Conservation (phyloP, 2,329 filamentous ascomycete genomes). For the Gaeumannomyces tritici region DNA sequence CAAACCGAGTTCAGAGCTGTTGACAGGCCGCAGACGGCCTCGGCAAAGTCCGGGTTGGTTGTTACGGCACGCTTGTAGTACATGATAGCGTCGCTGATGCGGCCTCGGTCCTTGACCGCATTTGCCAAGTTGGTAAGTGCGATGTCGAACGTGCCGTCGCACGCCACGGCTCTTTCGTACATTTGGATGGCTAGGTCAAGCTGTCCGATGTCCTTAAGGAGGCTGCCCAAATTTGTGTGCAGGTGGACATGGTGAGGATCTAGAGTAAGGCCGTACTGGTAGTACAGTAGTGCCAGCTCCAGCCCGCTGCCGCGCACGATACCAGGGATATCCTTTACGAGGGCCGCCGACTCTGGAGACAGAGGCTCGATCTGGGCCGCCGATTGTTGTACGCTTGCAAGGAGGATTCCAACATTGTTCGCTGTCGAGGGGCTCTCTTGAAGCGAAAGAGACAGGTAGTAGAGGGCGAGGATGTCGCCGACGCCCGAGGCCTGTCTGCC, state of each 20-base stretch:
- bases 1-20: conserved; percentile 96
- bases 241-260: conserved; percentile 89
- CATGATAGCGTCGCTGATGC: conserved; percentile 80
- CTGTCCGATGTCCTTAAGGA: conserved; percentile 94
- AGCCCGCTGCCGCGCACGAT: conserved; percentile 80
- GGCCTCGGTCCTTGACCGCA: conserved; percentile 92
- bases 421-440: conserved; percentile 96
- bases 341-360: background rate
- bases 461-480: conserved; percentile 85
- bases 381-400: conserved; percentile 83
- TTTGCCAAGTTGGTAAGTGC: conserved; percentile 94
- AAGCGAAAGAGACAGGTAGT: conserved; percentile 88
- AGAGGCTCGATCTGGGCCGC: conserved; percentile 20
- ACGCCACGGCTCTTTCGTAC: conserved; percentile 91
- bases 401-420: conserved; percentile 93
- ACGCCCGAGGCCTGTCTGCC: conserved; percentile 64
- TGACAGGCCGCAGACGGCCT: conserved; percentile 90
- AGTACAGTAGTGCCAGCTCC: conserved; percentile 81
- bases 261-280: conserved; percentile 83
- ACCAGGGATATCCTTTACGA: conserved; percentile 52
- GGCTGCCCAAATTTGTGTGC: conserved; percentile 90
- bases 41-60: conserved; percentile 91
- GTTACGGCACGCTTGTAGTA: conserved; percentile 87
- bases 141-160: conserved; percentile 93
- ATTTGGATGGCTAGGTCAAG: conserved; percentile 86